phyloP scores from a whole-genome alignment of 805 yeast genomes.

The Wickerhamiella bombiphila region DNA sequence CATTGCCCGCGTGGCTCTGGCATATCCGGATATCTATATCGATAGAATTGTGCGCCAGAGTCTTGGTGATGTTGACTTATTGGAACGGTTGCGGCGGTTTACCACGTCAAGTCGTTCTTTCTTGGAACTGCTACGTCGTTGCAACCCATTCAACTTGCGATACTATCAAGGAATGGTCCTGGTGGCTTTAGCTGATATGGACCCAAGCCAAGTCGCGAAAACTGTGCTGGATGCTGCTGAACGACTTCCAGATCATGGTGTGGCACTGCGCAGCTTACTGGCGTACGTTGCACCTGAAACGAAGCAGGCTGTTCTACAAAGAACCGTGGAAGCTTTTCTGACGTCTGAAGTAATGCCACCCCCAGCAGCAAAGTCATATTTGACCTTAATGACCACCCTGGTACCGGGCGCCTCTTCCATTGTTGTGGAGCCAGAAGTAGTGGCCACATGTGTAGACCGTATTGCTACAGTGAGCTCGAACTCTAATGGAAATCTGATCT shows the following conservation, averaged over 20 bases:
- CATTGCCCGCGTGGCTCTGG: slow-evolving; percentile 7
- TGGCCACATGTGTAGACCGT: too few species aligned
- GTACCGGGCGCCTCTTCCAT: too few species aligned
- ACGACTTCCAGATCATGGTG: neutral
- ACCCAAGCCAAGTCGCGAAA: neutral
- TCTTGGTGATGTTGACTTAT: slow-evolving; percentile 1
- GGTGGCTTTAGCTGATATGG: slow-evolving; percentile 2
- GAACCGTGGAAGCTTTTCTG: neutral
- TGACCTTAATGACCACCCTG: neutral
- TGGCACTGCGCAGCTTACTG: slow-evolving; percentile 1
- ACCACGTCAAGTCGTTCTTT: slow-evolving; percentile 4
- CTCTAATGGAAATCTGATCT: too few species aligned
- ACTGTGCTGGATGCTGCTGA: neutral
- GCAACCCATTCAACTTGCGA: slow-evolving; percentile 14
- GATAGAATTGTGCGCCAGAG: slow-evolving; percentile 8
- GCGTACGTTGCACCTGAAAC: neutral
- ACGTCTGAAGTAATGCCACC: neutral
- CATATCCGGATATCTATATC: slow-evolving; percentile 7
- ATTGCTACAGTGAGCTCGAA: too few species aligned
- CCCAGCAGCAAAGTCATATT: neutral
- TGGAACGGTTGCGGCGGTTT: slow-evolving; percentile 2
- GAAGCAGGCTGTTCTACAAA: neutral
- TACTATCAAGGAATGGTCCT: slow-evolving; percentile 11
- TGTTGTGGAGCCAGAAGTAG: too few species aligned
- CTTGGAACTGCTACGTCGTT: slow-evolving; percentile 6